These are phyloP conservation scores for Trametes sp. DNA, from an alignment of 1,284 basidiomycete species.

Conservation along the genomic window DNA sequence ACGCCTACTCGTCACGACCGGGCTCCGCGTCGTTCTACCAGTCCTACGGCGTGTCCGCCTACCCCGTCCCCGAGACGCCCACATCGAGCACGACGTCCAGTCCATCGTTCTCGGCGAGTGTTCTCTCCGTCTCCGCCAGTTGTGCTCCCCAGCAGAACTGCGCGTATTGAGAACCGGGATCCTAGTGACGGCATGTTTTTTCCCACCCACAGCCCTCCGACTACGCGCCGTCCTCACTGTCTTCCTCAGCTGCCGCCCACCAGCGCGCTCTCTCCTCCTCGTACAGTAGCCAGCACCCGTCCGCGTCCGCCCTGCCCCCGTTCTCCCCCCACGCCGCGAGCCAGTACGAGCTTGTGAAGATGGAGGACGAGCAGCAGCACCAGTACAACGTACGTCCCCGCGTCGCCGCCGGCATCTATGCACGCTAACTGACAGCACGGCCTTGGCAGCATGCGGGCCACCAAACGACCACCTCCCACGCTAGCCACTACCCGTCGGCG, in stretches of 20 bases:
- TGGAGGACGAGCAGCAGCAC: slow-evolving; percentile 66
- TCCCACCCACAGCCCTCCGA: slow-evolving; percentile 63
- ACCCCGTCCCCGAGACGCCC: slow-evolving; percentile 71
- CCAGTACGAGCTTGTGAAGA: slow-evolving; percentile 47
- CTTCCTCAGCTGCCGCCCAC: slow-evolving; percentile 24
- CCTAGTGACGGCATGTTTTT: slow-evolving; percentile 56
- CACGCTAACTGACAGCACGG: neutral
- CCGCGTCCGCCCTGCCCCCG: slow-evolving; percentile 25
- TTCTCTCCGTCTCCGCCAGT: slow-evolving; percentile 49
- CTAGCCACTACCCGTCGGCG: slow-evolving; percentile 38
- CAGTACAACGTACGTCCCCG: slow-evolving; percentile 57
- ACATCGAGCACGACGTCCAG: slow-evolving; percentile 79
- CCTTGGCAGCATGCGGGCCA: slow-evolving; percentile 21
- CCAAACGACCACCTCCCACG: slow-evolving; percentile 38
- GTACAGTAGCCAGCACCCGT: slow-evolving; percentile 21
- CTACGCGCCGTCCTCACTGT: slow-evolving; percentile 44
- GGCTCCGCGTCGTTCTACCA: slow-evolving; percentile 52
- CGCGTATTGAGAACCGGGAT: slow-evolving; percentile 46
- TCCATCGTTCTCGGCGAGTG: slow-evolving; percentile 82
- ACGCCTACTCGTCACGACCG: slow-evolving; percentile 22
- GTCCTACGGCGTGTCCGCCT: slow-evolving; percentile 55
- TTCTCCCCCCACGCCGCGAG: slow-evolving; percentile 42
- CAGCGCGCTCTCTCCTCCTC: slow-evolving; percentile 35
- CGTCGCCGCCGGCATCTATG: neutral
- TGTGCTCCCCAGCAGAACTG: slow-evolving; percentile 38